Conservation (phyloP, 257 asterid species). For the Lycium ferocissimum region DNA sequence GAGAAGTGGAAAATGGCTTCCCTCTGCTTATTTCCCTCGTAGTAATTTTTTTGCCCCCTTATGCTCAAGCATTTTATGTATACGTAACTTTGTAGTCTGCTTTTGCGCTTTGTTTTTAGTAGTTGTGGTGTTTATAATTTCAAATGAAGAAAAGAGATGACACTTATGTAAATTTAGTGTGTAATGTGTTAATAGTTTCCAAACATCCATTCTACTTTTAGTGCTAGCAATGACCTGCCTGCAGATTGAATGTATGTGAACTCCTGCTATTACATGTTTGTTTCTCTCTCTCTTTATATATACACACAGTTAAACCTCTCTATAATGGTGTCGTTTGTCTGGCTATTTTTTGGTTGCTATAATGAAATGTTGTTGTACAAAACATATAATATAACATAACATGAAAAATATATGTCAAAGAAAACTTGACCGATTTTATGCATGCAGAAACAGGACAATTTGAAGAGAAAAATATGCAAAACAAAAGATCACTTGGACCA, state of each 20-base stretch:
- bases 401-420: too few relatives aligned
- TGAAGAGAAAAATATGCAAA: too few relatives aligned
- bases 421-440: too few relatives aligned
- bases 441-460: too few relatives aligned
- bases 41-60: constrained; percentile 33
- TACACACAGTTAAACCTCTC: too few relatives aligned
- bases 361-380: too few relatives aligned
- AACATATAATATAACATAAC: too few relatives aligned
- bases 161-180: background rate
- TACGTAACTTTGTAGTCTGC: constrained; percentile 30
- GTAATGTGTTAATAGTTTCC: background rate
- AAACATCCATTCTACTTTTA: background rate
- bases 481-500: too few relatives aligned
- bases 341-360: too few relatives aligned
- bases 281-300: background rate
- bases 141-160: background rate
- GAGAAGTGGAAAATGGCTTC: background rate
- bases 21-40: background rate
- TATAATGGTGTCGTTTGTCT: too few relatives aligned
- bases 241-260: background rate
- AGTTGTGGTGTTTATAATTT: constrained; percentile 6
- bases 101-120: background rate
- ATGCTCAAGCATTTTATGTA: constrained; percentile 35
- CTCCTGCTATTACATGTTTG: constrained; percentile 1
- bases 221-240: background rate